phyloP scores from a whole-genome alignment of 371 early-diverging fungal species.

The Rhizopus microsporus region DNA sequence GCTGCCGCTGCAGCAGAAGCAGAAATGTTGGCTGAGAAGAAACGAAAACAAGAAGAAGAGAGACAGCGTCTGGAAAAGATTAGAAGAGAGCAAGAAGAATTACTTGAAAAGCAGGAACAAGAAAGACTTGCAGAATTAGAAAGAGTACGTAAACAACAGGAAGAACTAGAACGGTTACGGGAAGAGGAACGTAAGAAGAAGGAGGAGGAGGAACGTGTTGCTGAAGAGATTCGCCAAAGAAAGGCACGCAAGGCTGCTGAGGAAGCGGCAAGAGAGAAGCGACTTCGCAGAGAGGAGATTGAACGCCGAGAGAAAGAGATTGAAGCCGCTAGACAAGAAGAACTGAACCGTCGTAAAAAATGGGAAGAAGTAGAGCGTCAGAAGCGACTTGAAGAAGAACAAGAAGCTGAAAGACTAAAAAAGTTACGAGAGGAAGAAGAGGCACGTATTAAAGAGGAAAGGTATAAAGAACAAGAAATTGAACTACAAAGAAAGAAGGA shows the following conservation, averaged over 20 bases:
- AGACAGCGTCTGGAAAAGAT: slow-evolving; percentile 19
- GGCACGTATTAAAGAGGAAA: slow-evolving; percentile 12
- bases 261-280: slow-evolving; percentile 45
- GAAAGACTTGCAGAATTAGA: slow-evolving; percentile 17
- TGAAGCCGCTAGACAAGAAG: slow-evolving; percentile 33
- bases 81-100: slow-evolving; percentile 20
- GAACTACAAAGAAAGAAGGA: slow-evolving; percentile 8
- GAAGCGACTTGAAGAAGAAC: slow-evolving; percentile 17
- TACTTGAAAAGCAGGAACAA: slow-evolving; percentile 15
- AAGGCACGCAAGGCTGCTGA: slow-evolving; percentile 40
- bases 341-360: slow-evolving; percentile 29
- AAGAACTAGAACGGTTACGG: slow-evolving; percentile 22
- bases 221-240: slow-evolving; percentile 34
- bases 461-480: slow-evolving; percentile 6
- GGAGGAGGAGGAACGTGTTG: slow-evolving; percentile 34
- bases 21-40: slow-evolving; percentile 26
- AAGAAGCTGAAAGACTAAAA: neutral
- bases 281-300: slow-evolving; percentile 30
- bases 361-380: slow-evolving; percentile 35
- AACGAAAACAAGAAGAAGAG: slow-evolving; percentile 29
- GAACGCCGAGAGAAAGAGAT: slow-evolving; percentile 33
- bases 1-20: slow-evolving; percentile 28
- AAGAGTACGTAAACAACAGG: slow-evolving; percentile 18
- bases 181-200: slow-evolving; percentile 22
- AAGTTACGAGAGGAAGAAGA: slow-evolving; percentile 17